Evolutionary conservation across 2,329 filamentous ascomycete genomes (phyloP).

Genomic region (Arachnomyces sp.): DNA sequence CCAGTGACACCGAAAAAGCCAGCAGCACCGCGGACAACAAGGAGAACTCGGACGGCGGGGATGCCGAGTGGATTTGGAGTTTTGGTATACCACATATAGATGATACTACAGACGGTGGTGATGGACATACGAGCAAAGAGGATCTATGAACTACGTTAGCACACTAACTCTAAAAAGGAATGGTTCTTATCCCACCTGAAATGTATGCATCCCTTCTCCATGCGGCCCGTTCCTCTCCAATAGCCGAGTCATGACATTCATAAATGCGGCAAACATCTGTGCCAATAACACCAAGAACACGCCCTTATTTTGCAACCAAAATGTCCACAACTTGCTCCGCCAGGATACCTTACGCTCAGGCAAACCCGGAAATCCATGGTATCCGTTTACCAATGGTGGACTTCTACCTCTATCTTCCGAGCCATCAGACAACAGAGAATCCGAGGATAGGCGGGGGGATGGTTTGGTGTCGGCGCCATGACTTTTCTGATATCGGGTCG

Average conservation of each 20-base stretch:
- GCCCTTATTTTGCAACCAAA: constrained; percentile 62
- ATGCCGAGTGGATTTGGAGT: constrained; percentile 64
- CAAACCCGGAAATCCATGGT: not conserved
- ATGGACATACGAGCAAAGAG: constrained; percentile 73
- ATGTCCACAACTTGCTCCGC: constrained; percentile 17
- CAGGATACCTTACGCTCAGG: constrained; percentile 8
- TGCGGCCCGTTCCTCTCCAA: constrained; percentile 62
- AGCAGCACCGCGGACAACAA: constrained; percentile 60
- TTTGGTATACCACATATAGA: constrained; percentile 66
- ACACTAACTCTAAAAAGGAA: not conserved
- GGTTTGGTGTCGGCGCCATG: too few relatives aligned
- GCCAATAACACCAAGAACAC: constrained; percentile 64
- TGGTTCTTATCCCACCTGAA: constrained; percentile 49
- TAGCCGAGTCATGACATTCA: constrained; percentile 75
- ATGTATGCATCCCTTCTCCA: constrained; percentile 66
- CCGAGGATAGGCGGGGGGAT: too few relatives aligned
- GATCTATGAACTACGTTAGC: constrained; percentile 40
- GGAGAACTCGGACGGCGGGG: constrained; percentile 57
- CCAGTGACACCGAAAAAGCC: constrained; percentile 76
- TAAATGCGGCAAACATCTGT: constrained; percentile 73
- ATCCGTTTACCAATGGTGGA: too few relatives aligned
- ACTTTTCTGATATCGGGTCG: too few relatives aligned
- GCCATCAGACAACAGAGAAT: too few relatives aligned
- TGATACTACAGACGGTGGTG: constrained; percentile 57
- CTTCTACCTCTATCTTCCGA: too few relatives aligned